A percentile compares a stretch with the other conserved stretches of the same genome.
phyloP scores from a whole-genome alignment of 768 basidiomycete species.

The Xerocomus potaroensis region DNA sequence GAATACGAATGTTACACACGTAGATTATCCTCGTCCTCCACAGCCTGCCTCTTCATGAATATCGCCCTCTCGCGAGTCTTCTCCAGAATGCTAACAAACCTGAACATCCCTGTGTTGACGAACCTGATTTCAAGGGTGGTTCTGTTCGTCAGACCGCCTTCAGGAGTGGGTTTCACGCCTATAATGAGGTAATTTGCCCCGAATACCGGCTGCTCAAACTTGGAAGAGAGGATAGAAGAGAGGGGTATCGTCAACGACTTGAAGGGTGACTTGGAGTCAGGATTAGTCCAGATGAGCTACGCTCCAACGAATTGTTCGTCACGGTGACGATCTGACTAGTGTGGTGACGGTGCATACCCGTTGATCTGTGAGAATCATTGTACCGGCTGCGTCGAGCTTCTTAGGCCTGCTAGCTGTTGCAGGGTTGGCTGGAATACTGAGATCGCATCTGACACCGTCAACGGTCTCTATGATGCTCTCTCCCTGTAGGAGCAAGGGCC shows the following conservation, averaged over 20 bases:
- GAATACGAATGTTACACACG: conserved; percentile 21
- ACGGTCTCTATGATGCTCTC: conserved; percentile 57
- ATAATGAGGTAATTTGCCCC: conserved; percentile 63
- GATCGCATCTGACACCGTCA: conserved; percentile 54
- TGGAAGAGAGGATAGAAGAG: conserved; percentile 58
- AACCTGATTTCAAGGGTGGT: conserved; percentile 66
- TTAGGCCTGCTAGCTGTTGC: conserved; percentile 53
- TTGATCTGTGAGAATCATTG: conserved; percentile 64
- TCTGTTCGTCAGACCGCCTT: conserved; percentile 62
- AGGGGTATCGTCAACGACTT: conserved; percentile 54
- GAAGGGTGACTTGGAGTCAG: conserved; percentile 32
- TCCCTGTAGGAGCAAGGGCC: conserved; percentile 59
- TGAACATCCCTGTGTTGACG: conserved; percentile 63
- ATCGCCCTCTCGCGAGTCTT: conserved; percentile 74
- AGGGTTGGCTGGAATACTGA: conserved; percentile 55
- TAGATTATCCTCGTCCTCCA: conserved; percentile 32
- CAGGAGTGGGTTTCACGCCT: conserved; percentile 60
- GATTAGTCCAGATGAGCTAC: conserved; percentile 62
- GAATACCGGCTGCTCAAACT: conserved; percentile 74
- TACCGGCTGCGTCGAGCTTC: conserved; percentile 57
- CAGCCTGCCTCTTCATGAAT: conserved; percentile 62
- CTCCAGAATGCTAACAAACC: conserved; percentile 68
- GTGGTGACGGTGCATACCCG: conserved; percentile 46
- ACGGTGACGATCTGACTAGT: not conserved
- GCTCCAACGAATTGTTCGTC: conserved; percentile 4